These are phyloP conservation scores for Monilinia aucupariae DNA, from an alignment of 2,329 filamentous ascomycete species.

Conservation along the genomic window DNA sequence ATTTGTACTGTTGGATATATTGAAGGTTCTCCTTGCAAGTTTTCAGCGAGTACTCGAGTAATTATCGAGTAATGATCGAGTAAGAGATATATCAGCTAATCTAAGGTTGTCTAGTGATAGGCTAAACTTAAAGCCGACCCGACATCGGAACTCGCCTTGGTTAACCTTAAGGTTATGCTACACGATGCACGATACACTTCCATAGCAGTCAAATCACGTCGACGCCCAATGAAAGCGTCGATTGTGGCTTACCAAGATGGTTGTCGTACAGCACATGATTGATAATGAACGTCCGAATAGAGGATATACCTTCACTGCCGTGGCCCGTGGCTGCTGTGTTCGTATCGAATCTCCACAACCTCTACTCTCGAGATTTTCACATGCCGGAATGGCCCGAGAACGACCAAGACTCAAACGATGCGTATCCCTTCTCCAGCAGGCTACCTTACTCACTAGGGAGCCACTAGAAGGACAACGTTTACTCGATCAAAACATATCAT, in stretches of 20 bases:
- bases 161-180: no score
- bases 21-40: not conserved
- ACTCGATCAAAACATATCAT: constrained; percentile 17
- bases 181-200: no score
- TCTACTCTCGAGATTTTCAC: not conserved
- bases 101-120: not conserved
- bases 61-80: constrained; percentile 8
- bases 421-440: not conserved
- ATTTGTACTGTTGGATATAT: not conserved
- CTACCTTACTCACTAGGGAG: not conserved
- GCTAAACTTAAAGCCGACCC: constrained; percentile 8
- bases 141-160: constrained; percentile 10
- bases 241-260: not conserved
- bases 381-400: not conserved
- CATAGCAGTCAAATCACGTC: no score
- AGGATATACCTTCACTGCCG: not conserved
- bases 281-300: not conserved
- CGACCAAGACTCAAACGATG: not conserved
- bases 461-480: not conserved
- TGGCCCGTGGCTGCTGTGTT: not conserved
- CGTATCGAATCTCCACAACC: not conserved
- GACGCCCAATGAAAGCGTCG: not conserved
- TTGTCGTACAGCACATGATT: not conserved
- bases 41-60: constrained; percentile 5
- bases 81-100: not conserved